These are phyloP conservation scores for Fistulifera pelliculosa DNA, from an alignment of 108 stramenopile genomes.

Conservation along the genomic window DNA sequence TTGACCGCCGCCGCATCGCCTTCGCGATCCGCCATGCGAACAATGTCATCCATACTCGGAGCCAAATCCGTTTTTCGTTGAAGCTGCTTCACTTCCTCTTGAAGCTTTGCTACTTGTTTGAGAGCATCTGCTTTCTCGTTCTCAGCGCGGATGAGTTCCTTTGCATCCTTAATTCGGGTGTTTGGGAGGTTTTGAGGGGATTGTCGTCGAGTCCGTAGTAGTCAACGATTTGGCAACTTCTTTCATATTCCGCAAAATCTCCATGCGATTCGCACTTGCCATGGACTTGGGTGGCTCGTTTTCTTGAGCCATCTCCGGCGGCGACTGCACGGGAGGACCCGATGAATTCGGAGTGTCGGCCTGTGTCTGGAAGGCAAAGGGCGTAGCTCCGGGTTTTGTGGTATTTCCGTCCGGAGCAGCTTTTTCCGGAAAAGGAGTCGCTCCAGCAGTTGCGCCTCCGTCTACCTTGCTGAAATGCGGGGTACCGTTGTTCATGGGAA, in stretches of 20 bases:
- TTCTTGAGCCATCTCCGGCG: neutral
- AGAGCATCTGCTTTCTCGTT: conserved; percentile 28
- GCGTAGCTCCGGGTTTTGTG: neutral
- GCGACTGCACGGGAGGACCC: too few relatives aligned
- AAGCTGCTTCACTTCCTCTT: conserved; percentile 9
- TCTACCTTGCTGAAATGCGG: neutral
- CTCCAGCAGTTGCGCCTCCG: neutral
- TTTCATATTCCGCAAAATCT: neutral
- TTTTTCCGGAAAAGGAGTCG: neutral
- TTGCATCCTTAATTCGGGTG: neutral
- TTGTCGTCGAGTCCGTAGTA: conserved; percentile 1
- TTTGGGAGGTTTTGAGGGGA: too few relatives aligned
- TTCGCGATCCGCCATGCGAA: conserved; percentile 21
- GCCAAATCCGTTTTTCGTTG: neutral
- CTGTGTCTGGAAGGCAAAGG: too few relatives aligned
- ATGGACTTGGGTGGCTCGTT: neutral
- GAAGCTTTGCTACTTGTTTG: conserved; percentile 16
- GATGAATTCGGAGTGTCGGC: too few relatives aligned
- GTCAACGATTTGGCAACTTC: neutral
- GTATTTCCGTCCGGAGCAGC: neutral
- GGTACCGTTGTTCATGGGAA: neutral
- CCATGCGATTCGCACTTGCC: neutral
- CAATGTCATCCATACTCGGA: conserved; percentile 12
- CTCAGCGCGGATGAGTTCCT: conserved; percentile 7
- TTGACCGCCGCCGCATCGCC: conserved; percentile 30